Percentiles rank a stretch among this genome's conserved stretches.
phyloP scores from a whole-genome alignment of 2,329 filamentous ascomycete species.

The Chaetothyriales sp. region DNA sequence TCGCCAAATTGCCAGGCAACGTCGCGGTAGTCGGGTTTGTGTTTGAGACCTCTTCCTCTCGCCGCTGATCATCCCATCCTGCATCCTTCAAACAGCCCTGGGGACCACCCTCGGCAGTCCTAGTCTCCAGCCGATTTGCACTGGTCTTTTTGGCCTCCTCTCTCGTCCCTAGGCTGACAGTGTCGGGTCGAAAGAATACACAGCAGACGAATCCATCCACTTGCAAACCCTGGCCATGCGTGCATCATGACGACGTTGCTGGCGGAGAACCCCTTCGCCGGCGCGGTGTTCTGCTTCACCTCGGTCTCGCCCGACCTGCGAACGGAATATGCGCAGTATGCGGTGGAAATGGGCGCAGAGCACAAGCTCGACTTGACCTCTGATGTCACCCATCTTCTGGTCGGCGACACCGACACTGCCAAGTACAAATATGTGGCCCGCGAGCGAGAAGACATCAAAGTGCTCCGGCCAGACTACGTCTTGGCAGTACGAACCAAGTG shows the following conservation, averaged over 20 bases:
- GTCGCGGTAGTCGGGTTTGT: not conserved
- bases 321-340: slow-evolving; percentile 33
- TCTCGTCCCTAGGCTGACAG: not conserved
- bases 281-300: slow-evolving; percentile 75
- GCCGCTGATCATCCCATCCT: too few species aligned
- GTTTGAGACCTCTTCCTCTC: not conserved
- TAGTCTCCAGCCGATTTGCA: too few species aligned
- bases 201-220: not conserved
- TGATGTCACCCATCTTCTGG: slow-evolving; percentile 86
- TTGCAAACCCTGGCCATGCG: not conserved
- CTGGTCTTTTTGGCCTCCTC: too few species aligned
- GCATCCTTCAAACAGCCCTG: too few species aligned
- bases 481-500: slow-evolving; percentile 65
- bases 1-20: not conserved
- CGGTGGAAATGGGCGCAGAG: slow-evolving; percentile 67
- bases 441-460: slow-evolving; percentile 71
- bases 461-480: slow-evolving; percentile 73
- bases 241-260: not conserved
- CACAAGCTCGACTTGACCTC: slow-evolving; percentile 90
- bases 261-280: slow-evolving; percentile 24
- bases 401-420: slow-evolving; percentile 74
- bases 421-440: slow-evolving; percentile 95
- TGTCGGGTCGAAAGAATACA: not conserved
- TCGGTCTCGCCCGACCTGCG: slow-evolving; percentile 66
- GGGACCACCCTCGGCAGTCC: too few species aligned